A percentile compares a stretch with the other conserved stretches of the same genome.
These are phyloP conservation scores for Helicocarpus griseus DNA, from an alignment of 2,329 filamentous ascomycete genomes.

Conservation along the genomic window DNA sequence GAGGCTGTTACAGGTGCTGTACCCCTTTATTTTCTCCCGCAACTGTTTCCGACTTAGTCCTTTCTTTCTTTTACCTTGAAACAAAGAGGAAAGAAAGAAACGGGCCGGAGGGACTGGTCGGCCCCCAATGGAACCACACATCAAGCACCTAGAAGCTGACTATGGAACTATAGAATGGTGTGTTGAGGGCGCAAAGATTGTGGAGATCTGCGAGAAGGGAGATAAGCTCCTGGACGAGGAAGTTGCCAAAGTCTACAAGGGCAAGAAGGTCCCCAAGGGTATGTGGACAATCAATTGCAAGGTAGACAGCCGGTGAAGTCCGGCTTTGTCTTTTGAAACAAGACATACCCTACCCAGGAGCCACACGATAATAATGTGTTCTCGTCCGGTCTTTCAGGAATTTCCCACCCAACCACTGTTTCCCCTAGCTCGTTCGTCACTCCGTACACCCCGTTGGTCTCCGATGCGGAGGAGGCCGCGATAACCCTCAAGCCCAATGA, in stretches of 20 bases:
- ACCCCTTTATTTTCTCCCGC: slow-evolving; percentile 5
- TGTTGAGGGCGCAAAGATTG: slow-evolving; percentile 80
- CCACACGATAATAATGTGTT: background rate
- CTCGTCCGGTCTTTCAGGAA: slow-evolving; percentile 44
- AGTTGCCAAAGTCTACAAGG: slow-evolving; percentile 90
- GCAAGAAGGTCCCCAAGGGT: slow-evolving; percentile 95
- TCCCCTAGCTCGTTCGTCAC: slow-evolving; percentile 92
- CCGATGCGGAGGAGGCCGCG: slow-evolving; percentile 76
- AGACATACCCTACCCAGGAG: background rate
- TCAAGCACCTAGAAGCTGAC: slow-evolving; percentile 5
- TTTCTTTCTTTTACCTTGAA: background rate
- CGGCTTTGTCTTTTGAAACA: too few relatives aligned
- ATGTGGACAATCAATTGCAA: slow-evolving; percentile 20
- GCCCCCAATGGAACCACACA: background rate
- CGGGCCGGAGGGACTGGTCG: background rate
- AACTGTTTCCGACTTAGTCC: background rate
- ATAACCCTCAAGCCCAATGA: slow-evolving; percentile 74
- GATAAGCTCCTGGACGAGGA: slow-evolving; percentile 93
- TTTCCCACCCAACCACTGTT: slow-evolving; percentile 88
- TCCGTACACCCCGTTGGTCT: slow-evolving; percentile 84
- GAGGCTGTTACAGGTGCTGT: slow-evolving; percentile 61
- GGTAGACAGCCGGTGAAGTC: background rate
- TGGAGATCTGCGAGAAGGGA: slow-evolving; percentile 89
- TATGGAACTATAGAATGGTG: slow-evolving; percentile 45
- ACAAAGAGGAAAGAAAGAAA: background rate